A percentile compares a stretch with the other conserved stretches of the same genome.
Conservation (phyloP, 257 asterid species). For the Solanum phureja region DNA sequence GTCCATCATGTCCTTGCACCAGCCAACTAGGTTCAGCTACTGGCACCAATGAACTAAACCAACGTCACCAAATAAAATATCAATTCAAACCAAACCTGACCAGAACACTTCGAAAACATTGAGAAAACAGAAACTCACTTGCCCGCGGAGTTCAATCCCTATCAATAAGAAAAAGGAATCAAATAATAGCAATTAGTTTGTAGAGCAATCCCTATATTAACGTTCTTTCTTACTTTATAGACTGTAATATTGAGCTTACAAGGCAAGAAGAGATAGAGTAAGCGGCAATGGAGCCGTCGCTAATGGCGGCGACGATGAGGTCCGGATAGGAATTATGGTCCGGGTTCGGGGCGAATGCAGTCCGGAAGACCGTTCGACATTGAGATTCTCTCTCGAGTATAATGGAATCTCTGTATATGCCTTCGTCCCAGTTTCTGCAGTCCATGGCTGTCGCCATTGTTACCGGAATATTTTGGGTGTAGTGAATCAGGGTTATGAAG, state of each 20-base stretch:
- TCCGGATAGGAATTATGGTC: constrained; percentile 54
- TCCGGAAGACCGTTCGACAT: constrained; percentile 72
- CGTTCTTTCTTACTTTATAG: not conserved
- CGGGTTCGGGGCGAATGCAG: constrained; percentile 57
- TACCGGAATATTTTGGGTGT: not conserved
- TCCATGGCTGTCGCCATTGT: constrained; percentile 29
- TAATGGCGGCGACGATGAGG: constrained; percentile 57
- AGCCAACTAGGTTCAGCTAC: constrained; percentile 53
- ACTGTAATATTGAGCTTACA: constrained; percentile 17
- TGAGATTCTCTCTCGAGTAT: constrained; percentile 46
- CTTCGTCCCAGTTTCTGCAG: constrained; percentile 86
- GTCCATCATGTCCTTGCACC: constrained; percentile 84
- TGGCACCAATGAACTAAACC: constrained; percentile 42
- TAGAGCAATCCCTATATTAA: not conserved
- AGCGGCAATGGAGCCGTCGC: constrained; percentile 76
- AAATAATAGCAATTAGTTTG: not conserved
- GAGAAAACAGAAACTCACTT: not conserved
- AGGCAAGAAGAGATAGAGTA: constrained; percentile 71
- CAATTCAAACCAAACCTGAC: constrained; percentile 24
- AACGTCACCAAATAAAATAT: constrained; percentile 5
- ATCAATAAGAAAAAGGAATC: not conserved
- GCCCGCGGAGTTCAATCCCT: not conserved
- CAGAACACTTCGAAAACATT: constrained; percentile 34
- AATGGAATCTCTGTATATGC: constrained; percentile 57
- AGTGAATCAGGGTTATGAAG: not conserved